Evolutionary conservation across 1,284 basidiomycete species (phyloP), one percentile per base, ranked within the genome.

Genomic region (Papiliotrema laurentii): DNA sequence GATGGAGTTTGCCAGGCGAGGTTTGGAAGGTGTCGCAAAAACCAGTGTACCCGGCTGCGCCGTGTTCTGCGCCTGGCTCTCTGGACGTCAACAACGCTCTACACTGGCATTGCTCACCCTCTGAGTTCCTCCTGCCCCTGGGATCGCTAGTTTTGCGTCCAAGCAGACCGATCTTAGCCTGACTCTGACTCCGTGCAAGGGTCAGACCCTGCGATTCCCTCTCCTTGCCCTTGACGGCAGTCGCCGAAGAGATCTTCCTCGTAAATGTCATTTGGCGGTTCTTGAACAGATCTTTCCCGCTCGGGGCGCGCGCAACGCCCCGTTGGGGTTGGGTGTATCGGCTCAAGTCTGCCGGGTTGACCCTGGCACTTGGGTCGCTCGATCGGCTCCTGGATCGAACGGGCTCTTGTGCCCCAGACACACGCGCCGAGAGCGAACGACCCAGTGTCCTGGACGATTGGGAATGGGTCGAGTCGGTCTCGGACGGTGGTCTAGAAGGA

Each of bases 1-100:
- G 40, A 60, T 44, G 6, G 44, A 33, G 37, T 49, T 43, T 14
- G 31, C 22, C 16, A 42, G 39, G 4, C 52, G 51, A n/a, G 63
- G 65, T 52, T 70, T 70, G 24, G 61, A 57, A 5, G 69, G 69
- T 2, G 69, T 72, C 9, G 67, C 68, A 22, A 64, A 56, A 40
- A 71, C 59, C 11, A 71, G 48, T 10, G 68, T 69, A 37, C 59
- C 52, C 36, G 43, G 47, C 35, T 56, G 55, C 5, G 49, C 42
- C 36, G 44, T 44, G 27, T 16, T 2, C 34, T 51, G 42, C 11
- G 19, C 5, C 9, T 43, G n/a, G n/a, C n/a, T n/a, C n/a, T n/a
- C n/a, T n/a, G n/a, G n/a, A n/a, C n/a, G n/a, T n/a, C n/a, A n/a
- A n/a, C n/a, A n/a, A n/a, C n/a, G n/a, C n/a, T n/a, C n/a, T n/a